A percentile compares a stretch with the other conserved stretches of the same genome.
phyloP scores from a whole-genome alignment of 208 protist genomes.

The Leishmania turanica region DNA sequence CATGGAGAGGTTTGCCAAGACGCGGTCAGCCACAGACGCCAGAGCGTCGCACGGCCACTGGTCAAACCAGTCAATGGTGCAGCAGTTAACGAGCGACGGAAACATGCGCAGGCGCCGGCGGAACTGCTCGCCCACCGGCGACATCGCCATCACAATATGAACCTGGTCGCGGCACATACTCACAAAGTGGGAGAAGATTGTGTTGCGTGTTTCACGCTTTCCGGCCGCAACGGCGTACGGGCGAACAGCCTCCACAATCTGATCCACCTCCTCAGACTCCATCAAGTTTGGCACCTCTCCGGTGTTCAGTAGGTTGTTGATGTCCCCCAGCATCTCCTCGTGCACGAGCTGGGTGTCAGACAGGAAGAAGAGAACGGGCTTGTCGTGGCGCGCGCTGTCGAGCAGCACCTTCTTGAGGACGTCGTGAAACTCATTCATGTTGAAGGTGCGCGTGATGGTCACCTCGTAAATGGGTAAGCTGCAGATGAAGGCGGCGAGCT shows the following conservation, averaged over 20 bases:
- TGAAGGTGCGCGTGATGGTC: slow-evolving; percentile 92
- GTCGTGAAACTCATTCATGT: slow-evolving; percentile 94
- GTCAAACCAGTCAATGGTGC: slow-evolving; percentile 98
- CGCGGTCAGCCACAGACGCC: slow-evolving; percentile 82
- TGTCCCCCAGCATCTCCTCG: slow-evolving; percentile 97
- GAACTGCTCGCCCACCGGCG: slow-evolving; percentile 96
- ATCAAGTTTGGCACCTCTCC: slow-evolving; percentile 98
- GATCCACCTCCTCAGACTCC: slow-evolving; percentile 94
- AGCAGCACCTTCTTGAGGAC: slow-evolving; percentile 92
- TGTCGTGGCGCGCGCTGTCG: slow-evolving; percentile 83
- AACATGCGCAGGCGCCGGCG: slow-evolving; percentile 96
- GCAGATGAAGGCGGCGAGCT: slow-evolving; percentile 94
- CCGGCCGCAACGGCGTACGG: slow-evolving; percentile 87
- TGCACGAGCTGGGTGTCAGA: slow-evolving; percentile 96
- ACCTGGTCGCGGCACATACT: slow-evolving; percentile 94
- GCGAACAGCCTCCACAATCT: slow-evolving; percentile 92
- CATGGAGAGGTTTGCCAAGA: slow-evolving; percentile 64
- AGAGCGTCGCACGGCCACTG: slow-evolving; percentile 96
- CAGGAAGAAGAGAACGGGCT: slow-evolving; percentile 95
- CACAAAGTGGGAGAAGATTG: slow-evolving; percentile 95
- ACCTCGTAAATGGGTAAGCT: slow-evolving; percentile 91
- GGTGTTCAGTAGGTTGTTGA: slow-evolving; percentile 98
- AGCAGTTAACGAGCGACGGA: slow-evolving; percentile 98
- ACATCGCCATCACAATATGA: slow-evolving; percentile 97
- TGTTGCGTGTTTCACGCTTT: slow-evolving; percentile 93